These are phyloP conservation scores for Aspergillus quadricinctus DNA, from an alignment of 2,329 filamentous ascomycete species.

Conservation along the genomic window DNA sequence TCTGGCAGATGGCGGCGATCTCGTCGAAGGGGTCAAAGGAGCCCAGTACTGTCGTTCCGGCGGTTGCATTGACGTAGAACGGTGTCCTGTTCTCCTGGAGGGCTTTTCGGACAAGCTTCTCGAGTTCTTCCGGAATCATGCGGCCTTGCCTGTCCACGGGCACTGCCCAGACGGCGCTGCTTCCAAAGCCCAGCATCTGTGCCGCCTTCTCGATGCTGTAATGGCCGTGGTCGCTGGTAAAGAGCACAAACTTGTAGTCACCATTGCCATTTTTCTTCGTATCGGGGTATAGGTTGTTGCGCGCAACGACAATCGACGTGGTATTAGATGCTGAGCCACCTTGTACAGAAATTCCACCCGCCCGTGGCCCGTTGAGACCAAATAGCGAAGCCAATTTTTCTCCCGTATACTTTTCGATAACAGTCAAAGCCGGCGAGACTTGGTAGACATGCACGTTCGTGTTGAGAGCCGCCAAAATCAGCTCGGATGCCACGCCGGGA, in stretches of 20 bases:
- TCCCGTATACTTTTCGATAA: constrained; percentile 82
- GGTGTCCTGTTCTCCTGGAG: constrained; percentile 69
- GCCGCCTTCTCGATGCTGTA: constrained; percentile 94
- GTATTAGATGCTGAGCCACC: constrained; percentile 83
- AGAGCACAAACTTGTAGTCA: constrained; percentile 65
- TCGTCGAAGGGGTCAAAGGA: constrained; percentile 76
- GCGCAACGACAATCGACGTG: constrained; percentile 78
- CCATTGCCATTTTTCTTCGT: constrained; percentile 71
- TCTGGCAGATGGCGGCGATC: constrained; percentile 66
- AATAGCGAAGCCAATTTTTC: constrained; percentile 70
- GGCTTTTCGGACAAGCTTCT: constrained; percentile 58
- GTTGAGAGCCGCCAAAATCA: constrained; percentile 80
- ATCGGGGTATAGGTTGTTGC: constrained; percentile 77
- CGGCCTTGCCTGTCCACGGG: constrained; percentile 67
- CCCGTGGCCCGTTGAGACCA: constrained; percentile 64
- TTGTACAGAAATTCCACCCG: constrained; percentile 70
- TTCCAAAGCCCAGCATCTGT: constrained; percentile 82
- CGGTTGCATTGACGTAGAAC: constrained; percentile 92
- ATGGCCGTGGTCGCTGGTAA: constrained; percentile 86
- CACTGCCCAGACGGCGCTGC: constrained; percentile 66
- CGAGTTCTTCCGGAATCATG: constrained; percentile 66
- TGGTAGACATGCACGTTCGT: constrained; percentile 94
- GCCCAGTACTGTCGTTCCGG: constrained; percentile 88
- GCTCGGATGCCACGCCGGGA: constrained; percentile 77
- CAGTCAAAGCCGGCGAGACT: constrained; percentile 80